Evolutionary conservation across 2,329 filamentous ascomycete species (phyloP).

Genomic region (Clarireedia hainanense): DNA sequence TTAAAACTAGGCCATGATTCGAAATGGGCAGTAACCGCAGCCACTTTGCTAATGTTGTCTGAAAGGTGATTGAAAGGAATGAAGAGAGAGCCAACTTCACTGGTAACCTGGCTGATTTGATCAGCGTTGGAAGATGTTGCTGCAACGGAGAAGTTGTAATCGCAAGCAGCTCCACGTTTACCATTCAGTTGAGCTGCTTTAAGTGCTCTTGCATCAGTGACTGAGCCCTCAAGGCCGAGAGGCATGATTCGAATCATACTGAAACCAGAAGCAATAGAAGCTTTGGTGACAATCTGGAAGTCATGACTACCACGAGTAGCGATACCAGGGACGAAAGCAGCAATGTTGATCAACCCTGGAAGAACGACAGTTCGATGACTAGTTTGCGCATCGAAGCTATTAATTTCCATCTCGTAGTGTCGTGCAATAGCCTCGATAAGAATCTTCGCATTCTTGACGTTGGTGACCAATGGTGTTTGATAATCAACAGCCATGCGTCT

Average conservation of each 20-base stretch:
- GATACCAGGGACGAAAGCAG: constrained; percentile 71
- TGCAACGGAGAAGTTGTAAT: constrained; percentile 73
- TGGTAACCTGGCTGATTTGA: constrained; percentile 63
- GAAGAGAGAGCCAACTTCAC: constrained; percentile 72
- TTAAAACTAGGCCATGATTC: constrained; percentile 70
- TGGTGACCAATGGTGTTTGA: constrained; percentile 93
- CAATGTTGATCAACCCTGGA: constrained; percentile 69
- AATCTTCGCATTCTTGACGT: constrained; percentile 98
- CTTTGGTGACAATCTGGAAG: constrained; percentile 62
- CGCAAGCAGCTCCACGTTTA: constrained; percentile 60
- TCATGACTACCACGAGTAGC: constrained; percentile 57
- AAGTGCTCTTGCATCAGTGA: constrained; percentile 64
- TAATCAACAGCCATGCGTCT: constrained; percentile 93
- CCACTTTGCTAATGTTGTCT: constrained; percentile 78
- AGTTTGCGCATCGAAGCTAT: constrained; percentile 82
- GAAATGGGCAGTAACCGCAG: constrained; percentile 71
- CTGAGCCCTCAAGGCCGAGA: constrained; percentile 61
- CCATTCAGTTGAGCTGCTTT: constrained; percentile 65
- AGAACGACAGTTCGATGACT: constrained; percentile 71
- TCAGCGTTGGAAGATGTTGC: constrained; percentile 67
- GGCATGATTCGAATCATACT: constrained; percentile 77
- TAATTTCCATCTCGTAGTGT: constrained; percentile 77
- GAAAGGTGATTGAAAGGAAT: constrained; percentile 74
- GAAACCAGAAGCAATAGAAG: constrained; percentile 68
- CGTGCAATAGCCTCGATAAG: constrained; percentile 88